Evolutionary conservation across 2,329 filamentous ascomycete species (phyloP).

Genomic region (Anthostomella pinea): DNA sequence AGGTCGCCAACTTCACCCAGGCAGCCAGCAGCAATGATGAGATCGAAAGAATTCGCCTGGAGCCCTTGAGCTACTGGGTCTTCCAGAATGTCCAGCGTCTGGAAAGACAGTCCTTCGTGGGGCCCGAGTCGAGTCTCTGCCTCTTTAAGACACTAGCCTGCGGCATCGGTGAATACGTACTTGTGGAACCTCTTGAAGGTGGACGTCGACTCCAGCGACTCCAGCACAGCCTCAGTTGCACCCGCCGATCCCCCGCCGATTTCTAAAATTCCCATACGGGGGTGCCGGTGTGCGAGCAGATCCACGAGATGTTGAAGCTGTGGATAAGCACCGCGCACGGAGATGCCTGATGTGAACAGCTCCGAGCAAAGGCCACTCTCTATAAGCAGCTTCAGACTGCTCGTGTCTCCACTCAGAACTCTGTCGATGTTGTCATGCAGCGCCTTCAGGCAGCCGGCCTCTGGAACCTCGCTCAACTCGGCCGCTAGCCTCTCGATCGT

Average conservation of each 20-base stretch:
- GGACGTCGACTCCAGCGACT: conserved; percentile 1
- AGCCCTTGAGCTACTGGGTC: conserved; percentile 5
- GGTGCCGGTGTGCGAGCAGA: conserved; percentile 8
- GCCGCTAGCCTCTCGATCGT: conserved; percentile 1
- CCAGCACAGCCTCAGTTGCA: conserved; percentile 1
- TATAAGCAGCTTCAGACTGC: conserved; percentile 7
- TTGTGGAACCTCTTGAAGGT: conserved; percentile 7
- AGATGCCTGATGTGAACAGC: conserved; percentile 4
- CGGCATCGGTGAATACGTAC: conserved; percentile 9
- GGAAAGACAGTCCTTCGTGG: conserved; percentile 3
- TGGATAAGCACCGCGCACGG: background rate
- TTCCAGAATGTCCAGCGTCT: conserved; percentile 3
- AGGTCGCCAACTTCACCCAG: background rate
- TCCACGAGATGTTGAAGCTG: conserved; percentile 8
- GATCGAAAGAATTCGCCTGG: conserved; percentile 5
- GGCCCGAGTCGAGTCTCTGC: conserved; percentile 5
- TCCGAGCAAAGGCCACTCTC: conserved; percentile 1
- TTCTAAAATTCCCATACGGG: conserved; percentile 9
- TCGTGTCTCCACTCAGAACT: conserved; percentile 4
- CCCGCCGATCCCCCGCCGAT: conserved; percentile 1
- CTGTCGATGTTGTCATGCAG: conserved; percentile 7
- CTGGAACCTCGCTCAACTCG: conserved; percentile 5
- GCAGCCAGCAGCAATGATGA: conserved; percentile 2
- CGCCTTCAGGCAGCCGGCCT: conserved; percentile 4
- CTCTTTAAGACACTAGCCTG: conserved; percentile 2